Evolutionary conservation across 169 alveolate genomes (phyloP), one percentile per base, ranked within the genome.

Genomic region (Plasmodium billcollinsi): DNA sequence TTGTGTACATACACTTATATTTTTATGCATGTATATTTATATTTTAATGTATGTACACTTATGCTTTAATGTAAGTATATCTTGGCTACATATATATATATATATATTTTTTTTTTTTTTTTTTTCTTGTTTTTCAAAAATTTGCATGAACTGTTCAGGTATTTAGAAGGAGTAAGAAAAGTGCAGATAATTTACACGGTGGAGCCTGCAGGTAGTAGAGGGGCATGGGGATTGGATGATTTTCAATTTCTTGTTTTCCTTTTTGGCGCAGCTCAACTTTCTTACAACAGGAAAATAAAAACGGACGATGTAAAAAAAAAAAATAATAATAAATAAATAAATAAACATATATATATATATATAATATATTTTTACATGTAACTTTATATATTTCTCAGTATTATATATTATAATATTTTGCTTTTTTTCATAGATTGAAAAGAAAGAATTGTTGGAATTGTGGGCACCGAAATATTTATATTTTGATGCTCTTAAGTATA

Each of bases 161-260:
- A 99, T 91, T 94, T 99, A 33, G 95, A 95, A 56, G 94, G 98
- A 49, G 97, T 98, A 88, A 97, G 99, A 89, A 95, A 96, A 83
- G 93, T 98, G 26, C 98, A 98, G 90, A 94, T 95, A 50, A 91
- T 96, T 54, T 99, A 98, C 92, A 96, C 96, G 69, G 97, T 99
- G 29, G 99, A 99, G 90, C 99, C 99, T 2, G 99, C 99, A 0
- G 99, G 99, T 6, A 97, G 99, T 29, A 99, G 99, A 86, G 99
- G 99, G 4, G 99, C 98, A 47, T 99, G 99, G 99, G 99, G 99
- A 8, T 93, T 99, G 39, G 99, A 99, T 93, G 99, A 99, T 75
- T 98, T 97, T 92, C 99, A 98, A 71, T 98, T 97, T 93, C 95
- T 98, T 26, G 99, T 99, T 0, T 98, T 98, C 93, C 88, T 98